phyloP scores from a whole-genome alignment of 768 basidiomycete genomes.

The Agaricus sinodeliciosus region DNA sequence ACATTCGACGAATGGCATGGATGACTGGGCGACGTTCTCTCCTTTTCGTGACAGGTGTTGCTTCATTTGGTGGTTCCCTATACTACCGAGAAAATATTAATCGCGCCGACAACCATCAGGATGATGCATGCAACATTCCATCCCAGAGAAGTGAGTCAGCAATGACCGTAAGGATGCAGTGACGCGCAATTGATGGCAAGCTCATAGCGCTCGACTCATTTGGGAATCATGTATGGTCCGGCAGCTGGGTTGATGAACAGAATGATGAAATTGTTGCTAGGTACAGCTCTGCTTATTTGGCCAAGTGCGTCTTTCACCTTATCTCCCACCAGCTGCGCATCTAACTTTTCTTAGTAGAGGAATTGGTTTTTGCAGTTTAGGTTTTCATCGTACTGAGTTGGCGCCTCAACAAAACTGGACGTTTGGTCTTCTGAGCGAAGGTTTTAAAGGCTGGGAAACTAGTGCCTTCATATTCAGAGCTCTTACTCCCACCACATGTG shows the following conservation, averaged over 20 bases:
- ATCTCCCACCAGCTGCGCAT: background rate
- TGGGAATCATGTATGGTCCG: background rate
- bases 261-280: background rate
- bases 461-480: constrained; percentile 3
- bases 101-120: background rate
- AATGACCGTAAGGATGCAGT: background rate
- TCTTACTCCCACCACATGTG: background rate
- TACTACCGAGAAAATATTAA: background rate
- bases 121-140: background rate
- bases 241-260: background rate
- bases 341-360: background rate
- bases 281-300: constrained; percentile 1
- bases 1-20: background rate
- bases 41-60: background rate
- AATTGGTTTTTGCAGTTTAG: constrained; percentile 1
- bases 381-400: background rate
- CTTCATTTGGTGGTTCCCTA: background rate
- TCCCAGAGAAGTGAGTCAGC: background rate
- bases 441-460: constrained; percentile 1
- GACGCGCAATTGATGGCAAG: background rate
- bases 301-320: background rate
- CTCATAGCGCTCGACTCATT: background rate
- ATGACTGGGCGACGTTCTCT: background rate
- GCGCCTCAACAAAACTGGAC: background rate
- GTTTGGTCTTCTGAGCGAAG: background rate